These are phyloP conservation scores for Lactarius akahatsu DNA, from an alignment of 768 basidiomycete species.

Conservation along the genomic window DNA sequence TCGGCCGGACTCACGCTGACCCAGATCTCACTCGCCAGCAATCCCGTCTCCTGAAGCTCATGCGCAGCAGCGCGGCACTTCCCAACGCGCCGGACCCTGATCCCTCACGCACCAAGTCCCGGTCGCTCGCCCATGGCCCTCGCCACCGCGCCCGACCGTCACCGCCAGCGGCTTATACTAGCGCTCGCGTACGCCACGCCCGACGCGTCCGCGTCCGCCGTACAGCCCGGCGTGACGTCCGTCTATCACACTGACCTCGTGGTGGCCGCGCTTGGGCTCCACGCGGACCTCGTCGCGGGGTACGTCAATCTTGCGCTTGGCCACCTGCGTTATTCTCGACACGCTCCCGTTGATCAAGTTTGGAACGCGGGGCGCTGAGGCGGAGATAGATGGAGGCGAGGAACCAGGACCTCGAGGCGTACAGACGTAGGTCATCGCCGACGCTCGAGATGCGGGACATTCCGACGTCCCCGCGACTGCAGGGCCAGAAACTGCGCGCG, in stretches of 20 bases:
- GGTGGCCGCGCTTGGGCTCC: constrained; percentile 88
- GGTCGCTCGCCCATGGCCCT: constrained; percentile 70
- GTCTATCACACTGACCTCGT: constrained; percentile 69
- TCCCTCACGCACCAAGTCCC: constrained; percentile 55
- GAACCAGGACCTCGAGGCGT: constrained; percentile 15
- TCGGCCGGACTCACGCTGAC: constrained; percentile 41
- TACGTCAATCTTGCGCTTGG: constrained; percentile 59
- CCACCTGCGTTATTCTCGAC: constrained; percentile 42
- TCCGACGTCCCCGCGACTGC: not conserved
- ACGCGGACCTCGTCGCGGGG: constrained; percentile 55
- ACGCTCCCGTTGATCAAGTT: no score
- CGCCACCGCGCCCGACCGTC: not conserved
- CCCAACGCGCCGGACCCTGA: constrained; percentile 39
- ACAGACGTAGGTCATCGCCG: constrained; percentile 1
- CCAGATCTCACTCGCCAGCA: constrained; percentile 58
- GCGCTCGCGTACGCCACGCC: constrained; percentile 41
- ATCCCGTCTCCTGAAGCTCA: constrained; percentile 62
- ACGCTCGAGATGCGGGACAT: not conserved
- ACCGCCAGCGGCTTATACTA: constrained; percentile 34
- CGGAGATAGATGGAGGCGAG: constrained; percentile 32
- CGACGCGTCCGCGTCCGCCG: constrained; percentile 49
- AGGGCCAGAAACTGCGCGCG: not conserved
- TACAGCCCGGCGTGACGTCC: constrained; percentile 56
- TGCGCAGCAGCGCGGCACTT: constrained; percentile 44
- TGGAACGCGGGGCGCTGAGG: constrained; percentile 4